Evolutionary conservation across 345 rosid species (phyloP).

Genomic region (Populus simonii): DNA sequence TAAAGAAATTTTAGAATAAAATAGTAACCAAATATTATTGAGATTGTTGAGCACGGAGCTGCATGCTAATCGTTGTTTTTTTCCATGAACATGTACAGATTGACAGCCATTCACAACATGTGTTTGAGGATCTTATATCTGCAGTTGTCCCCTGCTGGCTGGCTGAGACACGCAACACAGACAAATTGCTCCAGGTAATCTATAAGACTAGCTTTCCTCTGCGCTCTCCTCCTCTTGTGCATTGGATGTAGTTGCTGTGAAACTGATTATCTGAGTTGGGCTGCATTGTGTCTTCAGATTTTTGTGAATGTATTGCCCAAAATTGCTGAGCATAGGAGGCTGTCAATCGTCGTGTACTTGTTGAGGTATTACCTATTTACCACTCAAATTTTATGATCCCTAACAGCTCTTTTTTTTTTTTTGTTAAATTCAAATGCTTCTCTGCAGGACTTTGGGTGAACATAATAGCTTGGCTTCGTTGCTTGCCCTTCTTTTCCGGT

Average conservation of each 20-base stretch:
- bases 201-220: background rate
- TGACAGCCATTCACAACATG: slow-evolving; percentile 68
- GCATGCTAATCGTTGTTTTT: background rate
- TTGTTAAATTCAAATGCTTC: slow-evolving; percentile 9
- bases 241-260: background rate
- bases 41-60: background rate
- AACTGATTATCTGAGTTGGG: background rate
- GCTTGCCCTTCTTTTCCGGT: slow-evolving; percentile 66
- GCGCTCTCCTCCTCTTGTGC: background rate
- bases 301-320: slow-evolving; percentile 78
- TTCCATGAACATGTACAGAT: slow-evolving; percentile 35
- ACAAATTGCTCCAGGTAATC: slow-evolving; percentile 70
- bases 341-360: slow-evolving; percentile 57
- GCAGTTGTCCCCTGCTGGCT: slow-evolving; percentile 82
- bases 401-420: slow-evolving; percentile 6
- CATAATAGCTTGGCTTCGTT: slow-evolving; percentile 68
- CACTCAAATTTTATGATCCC: slow-evolving; percentile 2
- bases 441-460: slow-evolving; percentile 82
- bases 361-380: slow-evolving; percentile 54
- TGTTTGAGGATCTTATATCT: slow-evolving; percentile 76
- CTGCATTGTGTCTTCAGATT: slow-evolving; percentile 41
- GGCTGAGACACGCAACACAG: slow-evolving; percentile 48
- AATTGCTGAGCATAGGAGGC: slow-evolving; percentile 73
- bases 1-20: too few relatives aligned
- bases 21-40: too few relatives aligned